A percentile compares a stretch with the other conserved stretches of the same genome.
These are phyloP conservation scores for Aspergillus texensis DNA, from an alignment of 2,329 filamentous ascomycete species.

Conservation along the genomic window DNA sequence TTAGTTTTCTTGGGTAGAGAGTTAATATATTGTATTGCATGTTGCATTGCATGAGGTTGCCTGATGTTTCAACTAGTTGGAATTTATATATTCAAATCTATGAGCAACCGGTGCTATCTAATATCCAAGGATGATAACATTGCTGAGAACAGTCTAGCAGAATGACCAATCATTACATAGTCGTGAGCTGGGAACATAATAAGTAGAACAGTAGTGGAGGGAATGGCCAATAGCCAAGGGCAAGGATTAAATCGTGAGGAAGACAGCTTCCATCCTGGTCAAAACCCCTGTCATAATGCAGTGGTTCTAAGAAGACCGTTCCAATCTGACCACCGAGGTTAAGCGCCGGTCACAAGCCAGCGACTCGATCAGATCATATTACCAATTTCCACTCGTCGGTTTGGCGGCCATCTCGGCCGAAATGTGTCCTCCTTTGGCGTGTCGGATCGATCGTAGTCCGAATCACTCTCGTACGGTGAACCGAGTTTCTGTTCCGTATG, in stretches of 20 bases:
- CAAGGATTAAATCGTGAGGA: neutral
- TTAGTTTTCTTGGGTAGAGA: neutral
- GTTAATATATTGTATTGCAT: neutral
- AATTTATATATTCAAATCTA: neutral
- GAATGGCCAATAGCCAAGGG: neutral
- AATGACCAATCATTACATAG: slow-evolving; percentile 2
- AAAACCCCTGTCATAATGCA: neutral
- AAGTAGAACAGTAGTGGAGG: neutral
- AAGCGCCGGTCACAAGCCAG: neutral
- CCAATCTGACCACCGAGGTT: neutral
- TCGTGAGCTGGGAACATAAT: neutral
- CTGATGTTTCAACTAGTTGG: neutral
- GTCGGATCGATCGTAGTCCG: slow-evolving; percentile 28
- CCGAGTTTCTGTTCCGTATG: slow-evolving; percentile 19
- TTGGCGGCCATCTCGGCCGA: slow-evolving; percentile 30
- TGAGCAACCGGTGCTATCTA: slow-evolving; percentile 1
- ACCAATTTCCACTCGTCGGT: slow-evolving; percentile 27
- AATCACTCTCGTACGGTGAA: slow-evolving; percentile 27
- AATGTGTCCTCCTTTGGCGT: slow-evolving; percentile 26
- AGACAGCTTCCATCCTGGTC: neutral
- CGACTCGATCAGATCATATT: slow-evolving; percentile 32
- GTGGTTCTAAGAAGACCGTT: neutral
- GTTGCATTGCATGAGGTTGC: neutral
- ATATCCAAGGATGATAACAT: slow-evolving; percentile 1
- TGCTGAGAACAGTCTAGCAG: neutral